phyloP scores from a whole-genome alignment of 208 protist species.

The Leishmania martiniquensis region DNA sequence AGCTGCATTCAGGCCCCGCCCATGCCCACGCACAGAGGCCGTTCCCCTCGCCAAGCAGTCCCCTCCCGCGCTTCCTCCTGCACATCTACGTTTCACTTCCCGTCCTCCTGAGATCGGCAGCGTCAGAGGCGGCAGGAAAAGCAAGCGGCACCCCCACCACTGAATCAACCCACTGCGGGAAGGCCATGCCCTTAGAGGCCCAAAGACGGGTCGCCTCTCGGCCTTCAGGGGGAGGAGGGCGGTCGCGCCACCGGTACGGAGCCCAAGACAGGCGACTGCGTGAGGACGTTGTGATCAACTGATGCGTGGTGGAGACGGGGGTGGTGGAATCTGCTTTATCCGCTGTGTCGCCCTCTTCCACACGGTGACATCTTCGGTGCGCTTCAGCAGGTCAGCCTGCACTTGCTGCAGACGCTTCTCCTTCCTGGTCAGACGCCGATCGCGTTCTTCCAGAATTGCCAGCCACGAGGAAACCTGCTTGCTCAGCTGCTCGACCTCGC shows the following conservation, averaged over 20 bases:
- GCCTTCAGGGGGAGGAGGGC: not conserved
- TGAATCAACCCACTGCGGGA: not conserved
- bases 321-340: constrained; percentile 38
- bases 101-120: not conserved
- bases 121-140: not conserved
- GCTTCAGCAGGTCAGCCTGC: constrained; percentile 59
- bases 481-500: constrained; percentile 71
- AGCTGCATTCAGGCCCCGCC: not conserved
- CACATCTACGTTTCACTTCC: not conserved
- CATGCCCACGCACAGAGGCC: not conserved
- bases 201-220: not conserved
- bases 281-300: not conserved
- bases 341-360: constrained; percentile 42
- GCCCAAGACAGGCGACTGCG: not conserved
- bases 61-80: not conserved
- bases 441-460: constrained; percentile 72
- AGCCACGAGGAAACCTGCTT: constrained; percentile 73
- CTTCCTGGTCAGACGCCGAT: constrained; percentile 54
- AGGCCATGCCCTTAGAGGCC: not conserved
- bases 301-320: constrained; percentile 32
- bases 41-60: not conserved
- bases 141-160: not conserved
- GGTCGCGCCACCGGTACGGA: not conserved
- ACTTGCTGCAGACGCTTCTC: constrained; percentile 66
- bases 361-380: constrained; percentile 54